Conservation (phyloP, 2,329 filamentous ascomycete species). For the Madurella fahalii region DNA sequence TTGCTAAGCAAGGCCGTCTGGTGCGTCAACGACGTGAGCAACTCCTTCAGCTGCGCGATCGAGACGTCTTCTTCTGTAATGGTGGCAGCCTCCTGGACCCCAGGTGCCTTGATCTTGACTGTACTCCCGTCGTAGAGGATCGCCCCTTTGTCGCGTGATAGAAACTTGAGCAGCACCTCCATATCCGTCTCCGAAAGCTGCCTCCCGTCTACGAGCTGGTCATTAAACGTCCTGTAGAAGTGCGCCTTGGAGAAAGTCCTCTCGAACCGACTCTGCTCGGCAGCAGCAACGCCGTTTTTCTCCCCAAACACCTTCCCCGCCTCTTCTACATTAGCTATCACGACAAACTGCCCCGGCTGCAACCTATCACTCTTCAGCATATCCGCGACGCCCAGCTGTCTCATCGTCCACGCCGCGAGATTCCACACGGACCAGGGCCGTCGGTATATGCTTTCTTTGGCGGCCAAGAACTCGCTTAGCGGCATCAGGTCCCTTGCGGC, state of each 20-base stretch:
- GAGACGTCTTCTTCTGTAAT: slow-evolving; percentile 77
- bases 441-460: slow-evolving; percentile 67
- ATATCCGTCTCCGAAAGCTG: slow-evolving; percentile 61
- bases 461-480: slow-evolving; percentile 61
- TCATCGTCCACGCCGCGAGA: slow-evolving; percentile 70
- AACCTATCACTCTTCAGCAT: slow-evolving; percentile 49
- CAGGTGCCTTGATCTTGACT: slow-evolving; percentile 65
- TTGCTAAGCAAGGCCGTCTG: slow-evolving; percentile 64
- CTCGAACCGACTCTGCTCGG: slow-evolving; percentile 54
- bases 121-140: slow-evolving; percentile 61
- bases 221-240: slow-evolving; percentile 57
- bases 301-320: slow-evolving; percentile 53
- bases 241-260: slow-evolving; percentile 63
- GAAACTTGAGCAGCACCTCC: slow-evolving; percentile 64
- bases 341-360: slow-evolving; percentile 59
- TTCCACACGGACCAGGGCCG: slow-evolving; percentile 62
- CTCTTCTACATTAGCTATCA: slow-evolving; percentile 59
- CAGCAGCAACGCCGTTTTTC: slow-evolving; percentile 38
- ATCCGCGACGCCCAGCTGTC: slow-evolving; percentile 61
- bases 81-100: slow-evolving; percentile 35
- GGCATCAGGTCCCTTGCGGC: slow-evolving; percentile 65
- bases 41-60: slow-evolving; percentile 77
- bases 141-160: slow-evolving; percentile 62
- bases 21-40: slow-evolving; percentile 69
- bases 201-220: slow-evolving; percentile 45